Percentiles rank a stretch among this genome's conserved stretches.
phyloP scores from a whole-genome alignment of 306 rosid genomes.

The Acacia acuminata region DNA sequence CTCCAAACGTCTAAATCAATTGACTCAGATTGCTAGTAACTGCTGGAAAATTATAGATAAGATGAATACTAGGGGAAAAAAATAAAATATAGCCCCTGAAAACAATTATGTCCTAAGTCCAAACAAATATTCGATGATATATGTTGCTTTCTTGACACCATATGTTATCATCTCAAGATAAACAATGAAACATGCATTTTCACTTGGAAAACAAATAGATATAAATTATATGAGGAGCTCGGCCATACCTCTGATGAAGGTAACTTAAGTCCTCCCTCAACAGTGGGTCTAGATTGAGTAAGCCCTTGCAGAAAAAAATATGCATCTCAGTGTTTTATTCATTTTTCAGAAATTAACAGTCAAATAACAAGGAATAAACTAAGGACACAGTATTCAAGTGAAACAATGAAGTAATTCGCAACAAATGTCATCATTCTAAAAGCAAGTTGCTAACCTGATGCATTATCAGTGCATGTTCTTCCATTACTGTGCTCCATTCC shows the following conservation, averaged over 20 bases:
- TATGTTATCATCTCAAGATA: neutral
- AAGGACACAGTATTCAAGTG: conserved; percentile 8
- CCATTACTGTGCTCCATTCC: conserved; percentile 75
- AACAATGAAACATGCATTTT: neutral
- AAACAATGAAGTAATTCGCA: conserved; percentile 14
- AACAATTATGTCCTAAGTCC: neutral
- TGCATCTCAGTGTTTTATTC: conserved; percentile 37
- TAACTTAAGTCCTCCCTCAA: conserved; percentile 60
- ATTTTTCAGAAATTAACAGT: conserved; percentile 25
- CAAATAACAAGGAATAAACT: conserved; percentile 5
- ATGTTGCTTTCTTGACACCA: conserved; percentile 1
- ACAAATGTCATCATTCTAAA: conserved; percentile 27
- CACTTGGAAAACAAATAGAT: conserved; percentile 14
- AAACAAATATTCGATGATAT: neutral
- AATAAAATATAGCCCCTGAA: neutral
- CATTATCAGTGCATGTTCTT: conserved; percentile 51
- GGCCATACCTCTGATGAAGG: conserved; percentile 79
- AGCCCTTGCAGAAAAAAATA: conserved; percentile 55
- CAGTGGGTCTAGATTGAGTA: conserved; percentile 62
- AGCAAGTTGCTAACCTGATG: conserved; percentile 65
- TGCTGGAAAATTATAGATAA: neutral
- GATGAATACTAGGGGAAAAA: neutral
- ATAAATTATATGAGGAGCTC: conserved; percentile 13
- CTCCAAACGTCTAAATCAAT: neutral
- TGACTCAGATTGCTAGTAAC: neutral